These are phyloP conservation scores for Fusarium stilboides DNA, from an alignment of 2,329 filamentous ascomycete genomes.

Conservation along the genomic window DNA sequence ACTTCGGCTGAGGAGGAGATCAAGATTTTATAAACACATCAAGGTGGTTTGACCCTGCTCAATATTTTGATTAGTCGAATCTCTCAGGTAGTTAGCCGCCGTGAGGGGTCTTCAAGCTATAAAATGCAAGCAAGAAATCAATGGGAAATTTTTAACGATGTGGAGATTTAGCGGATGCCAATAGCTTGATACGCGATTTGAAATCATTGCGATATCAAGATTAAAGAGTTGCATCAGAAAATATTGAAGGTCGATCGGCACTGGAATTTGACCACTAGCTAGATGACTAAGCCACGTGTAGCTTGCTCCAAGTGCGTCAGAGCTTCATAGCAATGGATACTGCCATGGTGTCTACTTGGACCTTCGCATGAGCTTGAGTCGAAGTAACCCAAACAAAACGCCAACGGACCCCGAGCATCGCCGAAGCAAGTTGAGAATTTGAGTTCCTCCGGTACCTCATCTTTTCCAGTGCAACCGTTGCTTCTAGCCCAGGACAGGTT, in stretches of 20 bases:
- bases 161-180: conserved; percentile 2
- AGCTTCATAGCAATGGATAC: conserved; percentile 40
- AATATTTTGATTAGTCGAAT: neutral
- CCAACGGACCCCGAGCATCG: conserved; percentile 1
- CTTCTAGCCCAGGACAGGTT: conserved; percentile 22
- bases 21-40: no score
- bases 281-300: conserved; percentile 46
- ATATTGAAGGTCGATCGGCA: neutral
- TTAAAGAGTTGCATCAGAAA: conserved; percentile 15
- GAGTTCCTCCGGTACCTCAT: neutral
- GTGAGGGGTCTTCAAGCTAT: neutral
- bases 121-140: neutral
- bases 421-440: neutral
- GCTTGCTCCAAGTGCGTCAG: conserved; percentile 39
- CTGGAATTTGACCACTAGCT: neutral
- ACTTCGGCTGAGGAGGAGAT: no score
- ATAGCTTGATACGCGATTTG: neutral
- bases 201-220: conserved; percentile 15
- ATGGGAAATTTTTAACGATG: neutral
- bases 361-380: conserved; percentile 25
- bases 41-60: neutral
- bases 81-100: neutral
- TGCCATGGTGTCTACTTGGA: conserved; percentile 48
- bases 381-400: conserved; percentile 30
- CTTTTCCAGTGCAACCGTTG: conserved; percentile 13